phyloP scores from a whole-genome alignment of 768 basidiomycete genomes.

The Strobilomyces confusus region DNA sequence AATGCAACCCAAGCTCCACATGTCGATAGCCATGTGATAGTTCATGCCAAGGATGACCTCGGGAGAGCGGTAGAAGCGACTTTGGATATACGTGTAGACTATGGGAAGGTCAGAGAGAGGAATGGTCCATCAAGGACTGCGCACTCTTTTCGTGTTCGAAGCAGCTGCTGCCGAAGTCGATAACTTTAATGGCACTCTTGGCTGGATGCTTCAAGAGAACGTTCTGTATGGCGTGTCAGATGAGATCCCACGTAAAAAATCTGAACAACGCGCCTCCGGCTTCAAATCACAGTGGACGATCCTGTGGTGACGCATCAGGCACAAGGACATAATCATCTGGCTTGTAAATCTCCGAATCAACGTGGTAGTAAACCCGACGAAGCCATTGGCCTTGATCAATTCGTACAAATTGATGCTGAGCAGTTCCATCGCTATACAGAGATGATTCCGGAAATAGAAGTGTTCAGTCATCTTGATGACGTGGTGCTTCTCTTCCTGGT shows the following conservation, averaged over 20 bases:
- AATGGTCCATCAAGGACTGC: constrained; percentile 24
- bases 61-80: constrained; percentile 99
- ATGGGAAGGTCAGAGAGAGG: constrained; percentile 8
- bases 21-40: constrained; percentile 98
- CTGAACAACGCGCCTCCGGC: constrained; percentile 69
- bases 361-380: constrained; percentile 94
- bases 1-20: constrained; percentile 99
- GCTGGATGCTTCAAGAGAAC: constrained; percentile 91
- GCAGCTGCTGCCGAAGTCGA: constrained; percentile 98
- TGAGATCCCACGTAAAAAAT: neutral
- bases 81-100: constrained; percentile 99
- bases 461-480: constrained; percentile 98
- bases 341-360: constrained; percentile 94
- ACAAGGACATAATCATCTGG: constrained; percentile 90
- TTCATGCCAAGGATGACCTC: constrained; percentile 99
- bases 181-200: constrained; percentile 96
- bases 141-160: constrained; percentile 97
- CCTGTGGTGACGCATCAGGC: constrained; percentile 92
- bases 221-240: constrained; percentile 53
- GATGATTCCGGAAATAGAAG: constrained; percentile 95
- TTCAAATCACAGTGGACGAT: constrained; percentile 99
- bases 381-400: constrained; percentile 97
- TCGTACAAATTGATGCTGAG: constrained; percentile 99
- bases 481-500: constrained; percentile 93
- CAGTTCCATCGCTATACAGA: constrained; percentile 97